Percentiles rank a stretch among this genome's conserved stretches.
phyloP scores from a whole-genome alignment of 2,329 filamentous ascomycete species.

The Fusarium graminum region DNA sequence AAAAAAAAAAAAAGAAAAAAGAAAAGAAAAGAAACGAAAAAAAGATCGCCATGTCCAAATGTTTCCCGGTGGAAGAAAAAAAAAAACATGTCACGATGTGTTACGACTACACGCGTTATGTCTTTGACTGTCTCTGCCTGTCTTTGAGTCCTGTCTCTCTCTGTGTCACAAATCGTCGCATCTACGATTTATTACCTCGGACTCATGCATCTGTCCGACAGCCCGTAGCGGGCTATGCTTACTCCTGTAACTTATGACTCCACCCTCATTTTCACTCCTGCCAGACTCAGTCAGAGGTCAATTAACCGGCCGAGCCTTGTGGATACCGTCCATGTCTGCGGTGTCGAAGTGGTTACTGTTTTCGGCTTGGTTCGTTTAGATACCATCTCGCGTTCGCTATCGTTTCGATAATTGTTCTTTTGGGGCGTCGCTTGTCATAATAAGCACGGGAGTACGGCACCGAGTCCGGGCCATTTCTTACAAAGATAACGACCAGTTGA shows the following conservation, averaged over 20 bases:
- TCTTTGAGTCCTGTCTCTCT: slow-evolving; percentile 7
- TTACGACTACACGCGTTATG: slow-evolving; percentile 5
- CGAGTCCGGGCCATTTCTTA: neutral
- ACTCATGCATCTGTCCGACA: slow-evolving; percentile 43
- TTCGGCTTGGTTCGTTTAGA: slow-evolving; percentile 19
- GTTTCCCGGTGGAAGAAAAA: slow-evolving; percentile 8
- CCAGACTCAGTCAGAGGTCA: slow-evolving; percentile 10
- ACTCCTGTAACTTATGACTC: neutral
- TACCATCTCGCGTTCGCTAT: slow-evolving; percentile 20
- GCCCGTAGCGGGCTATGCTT: slow-evolving; percentile 22
- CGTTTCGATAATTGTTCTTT: slow-evolving; percentile 2
- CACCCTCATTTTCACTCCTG: slow-evolving; percentile 22
- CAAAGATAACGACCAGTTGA: neutral
- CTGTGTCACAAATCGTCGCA: too few relatives aligned
- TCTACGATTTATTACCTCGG: slow-evolving; percentile 21
- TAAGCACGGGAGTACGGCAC: slow-evolving; percentile 35
- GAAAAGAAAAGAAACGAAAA: neutral
- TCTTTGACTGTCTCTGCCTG: slow-evolving; percentile 21
- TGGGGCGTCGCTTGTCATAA: too few relatives aligned
- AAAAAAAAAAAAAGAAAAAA: too few relatives aligned
- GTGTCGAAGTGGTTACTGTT: slow-evolving; percentile 45
- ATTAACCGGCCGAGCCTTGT: slow-evolving; percentile 25
- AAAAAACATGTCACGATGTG: neutral
- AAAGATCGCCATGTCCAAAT: slow-evolving; percentile 5
- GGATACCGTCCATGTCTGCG: slow-evolving; percentile 5